Conservation (phyloP, 78 protist genomes). For the Acrasis kona region DNA sequence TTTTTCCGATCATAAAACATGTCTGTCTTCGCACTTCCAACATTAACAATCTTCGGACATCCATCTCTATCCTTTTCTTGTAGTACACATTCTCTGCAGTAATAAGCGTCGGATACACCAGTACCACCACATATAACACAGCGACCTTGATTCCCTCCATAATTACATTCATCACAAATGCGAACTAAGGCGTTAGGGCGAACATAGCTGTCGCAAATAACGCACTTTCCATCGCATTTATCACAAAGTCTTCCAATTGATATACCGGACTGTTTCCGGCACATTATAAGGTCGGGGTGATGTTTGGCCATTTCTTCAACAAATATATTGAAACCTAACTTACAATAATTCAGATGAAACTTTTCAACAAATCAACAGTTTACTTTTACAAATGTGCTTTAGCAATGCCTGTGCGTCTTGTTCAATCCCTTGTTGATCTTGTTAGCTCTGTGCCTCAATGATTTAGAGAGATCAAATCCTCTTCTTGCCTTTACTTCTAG, state of each 20-base stretch:
- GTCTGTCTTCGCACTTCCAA: slow-evolving; percentile 76
- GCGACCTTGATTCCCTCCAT: slow-evolving; percentile 71
- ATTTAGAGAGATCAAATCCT: no score
- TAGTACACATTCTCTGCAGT: slow-evolving; percentile 82
- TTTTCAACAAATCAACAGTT: no score
- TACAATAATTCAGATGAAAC: no score
- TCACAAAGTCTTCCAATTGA: slow-evolving; percentile 26
- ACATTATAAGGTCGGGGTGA: slow-evolving; percentile 1
- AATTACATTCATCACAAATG: slow-evolving; percentile 91
- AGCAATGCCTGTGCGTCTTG: no score
- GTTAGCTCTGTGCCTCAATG: no score
- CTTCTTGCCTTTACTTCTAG: no score
- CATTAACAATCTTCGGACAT: slow-evolving; percentile 87
- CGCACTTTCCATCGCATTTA: slow-evolving; percentile 81
- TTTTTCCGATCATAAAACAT: slow-evolving; percentile 70
- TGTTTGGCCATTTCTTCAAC: neutral
- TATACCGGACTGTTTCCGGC: slow-evolving; percentile 10
- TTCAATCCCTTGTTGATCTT: no score
- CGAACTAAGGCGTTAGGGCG: slow-evolving; percentile 72
- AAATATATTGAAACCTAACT: no score
- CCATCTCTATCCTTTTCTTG: slow-evolving; percentile 92
- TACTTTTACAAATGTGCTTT: no score
- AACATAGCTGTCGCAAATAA: slow-evolving; percentile 82
- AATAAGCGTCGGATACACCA: slow-evolving; percentile 87
- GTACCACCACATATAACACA: slow-evolving; percentile 83